Conservation (phyloP, 139 green algal species). For the Closterium sp. region DNA sequence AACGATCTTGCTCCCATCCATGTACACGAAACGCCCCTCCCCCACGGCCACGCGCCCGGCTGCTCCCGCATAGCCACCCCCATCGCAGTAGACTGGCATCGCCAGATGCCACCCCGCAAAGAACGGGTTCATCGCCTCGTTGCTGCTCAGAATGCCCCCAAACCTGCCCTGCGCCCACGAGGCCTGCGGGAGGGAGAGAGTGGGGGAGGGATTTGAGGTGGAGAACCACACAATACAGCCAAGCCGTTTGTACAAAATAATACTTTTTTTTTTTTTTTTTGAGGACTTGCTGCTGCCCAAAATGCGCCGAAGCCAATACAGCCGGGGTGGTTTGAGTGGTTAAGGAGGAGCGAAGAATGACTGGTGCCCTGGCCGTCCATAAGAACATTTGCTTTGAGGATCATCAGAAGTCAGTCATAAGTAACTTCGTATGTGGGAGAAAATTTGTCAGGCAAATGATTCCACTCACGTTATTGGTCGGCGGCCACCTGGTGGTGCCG, state of each 20-base stretch:
- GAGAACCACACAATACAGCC: no score
- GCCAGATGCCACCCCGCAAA: background rate
- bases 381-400: no score
- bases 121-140: background rate
- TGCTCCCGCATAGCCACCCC: background rate
- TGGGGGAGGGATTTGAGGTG: background rate
- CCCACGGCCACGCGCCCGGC: background rate
- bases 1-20: background rate
- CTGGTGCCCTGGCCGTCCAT: no score
- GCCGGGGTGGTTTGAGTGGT: no score
- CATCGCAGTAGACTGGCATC: background rate
- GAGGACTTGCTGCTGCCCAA: no score
- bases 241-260: no score
- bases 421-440: no score
- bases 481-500: background rate
- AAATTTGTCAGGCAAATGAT: background rate
- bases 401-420: no score
- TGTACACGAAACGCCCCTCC: background rate
- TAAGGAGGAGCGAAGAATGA: no score
- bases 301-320: no score
- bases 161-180: background rate
- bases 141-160: background rate
- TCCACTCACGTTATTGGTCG: background rate
- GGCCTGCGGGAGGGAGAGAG: background rate
- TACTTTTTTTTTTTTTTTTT: no score